These are phyloP conservation scores for Colletotrichum sp. DNA, from an alignment of 2,329 filamentous ascomycete species.

Conservation along the genomic window DNA sequence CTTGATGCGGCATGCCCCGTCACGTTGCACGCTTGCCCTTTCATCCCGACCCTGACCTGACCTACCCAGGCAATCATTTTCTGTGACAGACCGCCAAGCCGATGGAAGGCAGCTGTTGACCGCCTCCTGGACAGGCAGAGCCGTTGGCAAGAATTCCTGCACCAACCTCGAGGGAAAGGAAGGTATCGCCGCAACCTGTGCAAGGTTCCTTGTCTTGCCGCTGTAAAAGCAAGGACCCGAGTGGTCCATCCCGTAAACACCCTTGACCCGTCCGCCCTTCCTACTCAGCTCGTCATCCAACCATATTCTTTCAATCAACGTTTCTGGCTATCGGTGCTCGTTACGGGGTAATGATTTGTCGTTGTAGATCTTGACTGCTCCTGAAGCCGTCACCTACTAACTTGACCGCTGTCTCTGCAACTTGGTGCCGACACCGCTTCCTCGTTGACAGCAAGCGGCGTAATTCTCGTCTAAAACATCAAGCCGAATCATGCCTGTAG, in stretches of 20 bases:
- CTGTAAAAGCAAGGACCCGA: neutral
- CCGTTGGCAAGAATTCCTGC: neutral
- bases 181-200: neutral
- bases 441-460: neutral
- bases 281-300: no score
- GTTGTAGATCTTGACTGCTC: neutral
- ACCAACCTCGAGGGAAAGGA: neutral
- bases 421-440: neutral
- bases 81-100: slow-evolving; percentile 10
- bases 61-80: neutral
- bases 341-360: neutral
- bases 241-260: neutral
- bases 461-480: neutral
- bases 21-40: neutral
- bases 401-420: neutral
- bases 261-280: neutral
- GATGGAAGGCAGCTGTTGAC: neutral
- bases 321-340: no score
- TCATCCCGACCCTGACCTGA: neutral
- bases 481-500: neutral
- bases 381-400: neutral
- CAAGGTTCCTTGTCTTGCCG: slow-evolving; percentile 4
- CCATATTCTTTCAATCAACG: no score
- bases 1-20: neutral
- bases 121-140: neutral